These are phyloP conservation scores for Suillus tomentosus DNA, from an alignment of 768 basidiomycete species.

Conservation along the genomic window DNA sequence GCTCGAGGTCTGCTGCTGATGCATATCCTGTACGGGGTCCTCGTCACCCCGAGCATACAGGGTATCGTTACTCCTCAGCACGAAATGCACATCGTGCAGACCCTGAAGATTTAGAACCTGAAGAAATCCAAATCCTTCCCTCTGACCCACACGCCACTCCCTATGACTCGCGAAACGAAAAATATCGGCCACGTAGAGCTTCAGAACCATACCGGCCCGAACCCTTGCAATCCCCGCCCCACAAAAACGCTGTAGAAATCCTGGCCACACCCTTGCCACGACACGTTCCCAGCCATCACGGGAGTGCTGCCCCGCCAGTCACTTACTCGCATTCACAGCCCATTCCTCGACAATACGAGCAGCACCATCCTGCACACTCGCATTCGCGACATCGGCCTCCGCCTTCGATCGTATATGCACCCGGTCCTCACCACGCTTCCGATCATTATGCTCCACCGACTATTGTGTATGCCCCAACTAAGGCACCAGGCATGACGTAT, in stretches of 20 bases:
- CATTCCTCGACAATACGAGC: slow-evolving; percentile 36
- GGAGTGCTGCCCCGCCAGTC: slow-evolving; percentile 27
- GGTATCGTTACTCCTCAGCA: slow-evolving; percentile 13
- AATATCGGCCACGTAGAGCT: slow-evolving; percentile 33
- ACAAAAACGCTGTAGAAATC: slow-evolving; percentile 33
- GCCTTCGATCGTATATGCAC: slow-evolving; percentile 64
- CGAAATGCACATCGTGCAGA: slow-evolving; percentile 25
- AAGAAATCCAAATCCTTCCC: slow-evolving; percentile 65
- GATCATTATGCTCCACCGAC: slow-evolving; percentile 62
- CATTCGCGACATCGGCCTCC: slow-evolving; percentile 43
- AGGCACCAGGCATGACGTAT: slow-evolving; percentile 65
- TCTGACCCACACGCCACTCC: slow-evolving; percentile 43
- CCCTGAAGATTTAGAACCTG: slow-evolving; percentile 42
- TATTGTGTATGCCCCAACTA: slow-evolving; percentile 55
- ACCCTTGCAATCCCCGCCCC: slow-evolving; percentile 19
- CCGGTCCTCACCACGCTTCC: slow-evolving; percentile 41
- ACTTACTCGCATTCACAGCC: slow-evolving; percentile 45
- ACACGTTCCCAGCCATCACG: slow-evolving; percentile 27
- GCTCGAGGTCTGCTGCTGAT: slow-evolving; percentile 40
- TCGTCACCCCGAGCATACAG: slow-evolving; percentile 29
- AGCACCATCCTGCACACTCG: slow-evolving; percentile 35
- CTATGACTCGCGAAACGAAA: slow-evolving; percentile 28
- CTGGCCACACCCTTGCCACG: slow-evolving; percentile 36
- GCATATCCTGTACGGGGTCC: slow-evolving; percentile 32
- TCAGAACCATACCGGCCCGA: slow-evolving; percentile 32